phyloP scores from a whole-genome alignment of 179 eudicot genomes.

The Heliamphora pulchella region DNA sequence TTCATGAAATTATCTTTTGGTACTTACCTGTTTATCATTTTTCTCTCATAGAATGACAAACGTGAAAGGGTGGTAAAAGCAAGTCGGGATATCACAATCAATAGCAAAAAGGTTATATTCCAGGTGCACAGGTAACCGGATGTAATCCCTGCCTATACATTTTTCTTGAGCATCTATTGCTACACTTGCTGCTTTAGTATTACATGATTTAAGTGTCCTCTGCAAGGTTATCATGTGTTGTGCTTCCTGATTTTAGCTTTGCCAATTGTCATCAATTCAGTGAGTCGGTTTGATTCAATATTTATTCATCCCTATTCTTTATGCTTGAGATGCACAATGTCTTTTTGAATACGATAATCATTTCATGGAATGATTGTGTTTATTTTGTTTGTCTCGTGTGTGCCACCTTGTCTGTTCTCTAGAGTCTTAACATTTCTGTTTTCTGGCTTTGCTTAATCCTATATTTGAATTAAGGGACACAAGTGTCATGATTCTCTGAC shows the following conservation, averaged over 20 bases:
- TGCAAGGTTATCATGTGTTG: not conserved
- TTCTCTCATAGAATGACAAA: slow-evolving; percentile 65
- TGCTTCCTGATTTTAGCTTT: not conserved
- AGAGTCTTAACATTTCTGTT: not conserved
- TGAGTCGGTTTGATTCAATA: not conserved
- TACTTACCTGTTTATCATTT: slow-evolving; percentile 2
- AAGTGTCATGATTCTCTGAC: not conserved
- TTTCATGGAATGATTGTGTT: not conserved
- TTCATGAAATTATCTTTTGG: not conserved
- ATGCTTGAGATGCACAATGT: not conserved
- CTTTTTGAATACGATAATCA: not conserved
- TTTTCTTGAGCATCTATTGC: not conserved
- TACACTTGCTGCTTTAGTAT: not conserved
- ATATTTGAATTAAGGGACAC: not conserved
- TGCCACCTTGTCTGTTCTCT: not conserved
- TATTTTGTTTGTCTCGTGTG: not conserved
- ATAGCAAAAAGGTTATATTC: slow-evolving; percentile 94
- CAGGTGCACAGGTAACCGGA: slow-evolving; percentile 83
- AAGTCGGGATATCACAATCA: slow-evolving; percentile 87
- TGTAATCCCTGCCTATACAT: not conserved
- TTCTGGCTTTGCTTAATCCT: not conserved
- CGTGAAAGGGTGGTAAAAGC: slow-evolving; percentile 93
- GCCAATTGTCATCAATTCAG: not conserved
- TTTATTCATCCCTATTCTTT: not conserved
- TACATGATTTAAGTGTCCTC: not conserved